Evolutionary conservation across 495 filamentous ascomycete species (phyloP), one percentile per base, ranked within the genome.

Genomic region (Hypoxylon subgilvum): DNA sequence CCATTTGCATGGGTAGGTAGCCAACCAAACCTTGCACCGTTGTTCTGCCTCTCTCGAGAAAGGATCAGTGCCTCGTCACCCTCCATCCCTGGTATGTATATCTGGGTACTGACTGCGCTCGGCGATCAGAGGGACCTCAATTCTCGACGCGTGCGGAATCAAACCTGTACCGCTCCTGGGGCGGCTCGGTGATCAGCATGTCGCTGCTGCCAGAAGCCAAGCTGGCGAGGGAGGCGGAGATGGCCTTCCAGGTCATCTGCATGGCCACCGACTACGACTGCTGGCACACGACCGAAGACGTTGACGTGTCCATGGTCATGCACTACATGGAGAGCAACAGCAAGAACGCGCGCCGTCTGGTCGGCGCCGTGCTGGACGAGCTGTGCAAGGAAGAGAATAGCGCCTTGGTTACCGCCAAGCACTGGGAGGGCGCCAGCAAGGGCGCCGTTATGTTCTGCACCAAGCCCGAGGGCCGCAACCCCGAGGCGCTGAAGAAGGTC

Each of bases 201-300:
- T 92, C 88, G 45, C 85, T 88, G 17, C 81, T 97, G n/a, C 94
- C 94, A 18, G 94, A 99, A 78, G 88, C 93, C 25, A 97, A 97
- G 79, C 85, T 99, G 9, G 94, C 94, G 21, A 82, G 89, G 25
- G 94, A 99, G 78, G 95, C 95, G 3, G 95, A 99, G 77, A 87
- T 99, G 60, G 88, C 88, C 12, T 97, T 96, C 69, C 90, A 93
- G 76, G 93, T 97, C 84, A 93, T 99, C 63, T 97, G 93, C 80
- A 99, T 99, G 95, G 87, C 88, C 21, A 99, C 94, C 17, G 94
- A 99, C 75, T 99, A 99, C 67, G 95, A 99, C 74, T 96, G 92
- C 83, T 97, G 94, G 94, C 88, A 89, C 69, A 76, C 72, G 23
- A 78, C 79, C 4, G 85, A 83, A 38, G 88, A 87, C 34, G 94